These are phyloP conservation scores for Heliamphora pulchella DNA, from an alignment of 179 eudicot species.

Conservation along the genomic window DNA sequence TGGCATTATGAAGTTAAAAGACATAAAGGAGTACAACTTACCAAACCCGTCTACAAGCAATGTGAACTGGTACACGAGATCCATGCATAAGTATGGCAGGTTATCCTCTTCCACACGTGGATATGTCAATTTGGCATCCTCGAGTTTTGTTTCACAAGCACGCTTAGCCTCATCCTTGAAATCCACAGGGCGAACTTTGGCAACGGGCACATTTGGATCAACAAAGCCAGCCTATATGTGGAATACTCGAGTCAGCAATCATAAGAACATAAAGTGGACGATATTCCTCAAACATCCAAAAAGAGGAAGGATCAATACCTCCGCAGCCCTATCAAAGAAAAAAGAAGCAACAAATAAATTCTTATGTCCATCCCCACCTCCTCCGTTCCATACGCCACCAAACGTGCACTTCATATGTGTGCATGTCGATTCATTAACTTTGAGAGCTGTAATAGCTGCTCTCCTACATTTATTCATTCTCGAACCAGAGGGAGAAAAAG, in stretches of 20 bases:
- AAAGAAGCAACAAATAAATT: slow-evolving; percentile 89
- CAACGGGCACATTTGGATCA: slow-evolving; percentile 45
- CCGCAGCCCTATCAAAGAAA: slow-evolving; percentile 94
- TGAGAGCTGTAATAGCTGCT: slow-evolving; percentile 56
- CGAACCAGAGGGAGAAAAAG: slow-evolving; percentile 58
- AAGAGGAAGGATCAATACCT: slow-evolving; percentile 38
- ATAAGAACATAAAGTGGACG: neutral
- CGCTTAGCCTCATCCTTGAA: slow-evolving; percentile 66
- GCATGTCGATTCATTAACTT: slow-evolving; percentile 71
- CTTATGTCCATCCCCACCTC: slow-evolving; percentile 89
- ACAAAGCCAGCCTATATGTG: slow-evolving; percentile 72
- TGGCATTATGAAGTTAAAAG: neutral
- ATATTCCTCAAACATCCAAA: slow-evolving; percentile 7
- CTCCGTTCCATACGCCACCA: slow-evolving; percentile 93
- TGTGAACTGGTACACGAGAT: slow-evolving; percentile 79
- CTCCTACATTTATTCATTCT: slow-evolving; percentile 48
- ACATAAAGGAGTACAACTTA: slow-evolving; percentile 30
- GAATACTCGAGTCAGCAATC: slow-evolving; percentile 5
- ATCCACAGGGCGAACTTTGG: slow-evolving; percentile 60
- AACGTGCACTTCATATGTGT: slow-evolving; percentile 93
- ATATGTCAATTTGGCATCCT: slow-evolving; percentile 56
- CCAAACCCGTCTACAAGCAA: slow-evolving; percentile 90
- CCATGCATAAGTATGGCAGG: slow-evolving; percentile 88
- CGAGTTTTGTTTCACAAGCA: slow-evolving; percentile 60
- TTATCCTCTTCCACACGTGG: slow-evolving; percentile 57